Evolutionary conservation across 352 stramenopile species (phyloP).

Genomic region (Hyaloperonospora arabidopsidis): DNA sequence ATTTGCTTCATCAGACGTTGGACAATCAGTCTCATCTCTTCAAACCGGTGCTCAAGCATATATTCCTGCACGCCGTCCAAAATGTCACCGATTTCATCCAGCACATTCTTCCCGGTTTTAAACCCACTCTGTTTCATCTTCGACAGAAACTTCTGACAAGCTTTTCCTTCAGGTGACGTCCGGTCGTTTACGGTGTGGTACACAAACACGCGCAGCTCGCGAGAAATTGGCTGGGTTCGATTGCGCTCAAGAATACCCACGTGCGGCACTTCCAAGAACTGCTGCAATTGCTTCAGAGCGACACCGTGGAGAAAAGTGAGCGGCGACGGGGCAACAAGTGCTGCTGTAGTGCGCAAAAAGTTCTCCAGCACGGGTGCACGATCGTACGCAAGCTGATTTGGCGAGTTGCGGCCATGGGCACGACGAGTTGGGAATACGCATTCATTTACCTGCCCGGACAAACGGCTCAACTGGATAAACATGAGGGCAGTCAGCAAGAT

Average conservation of each 20-base stretch:
- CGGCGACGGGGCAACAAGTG: slow-evolving; percentile 66
- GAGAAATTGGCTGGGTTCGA: slow-evolving; percentile 65
- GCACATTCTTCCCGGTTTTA: slow-evolving; percentile 40
- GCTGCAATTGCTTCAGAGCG: slow-evolving; percentile 71
- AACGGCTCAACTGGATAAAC: slow-evolving; percentile 47
- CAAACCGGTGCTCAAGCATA: slow-evolving; percentile 78
- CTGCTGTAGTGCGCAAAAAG: slow-evolving; percentile 64
- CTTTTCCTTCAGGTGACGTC: slow-evolving; percentile 72
- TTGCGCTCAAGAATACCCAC: slow-evolving; percentile 65
- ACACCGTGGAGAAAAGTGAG: slow-evolving; percentile 66
- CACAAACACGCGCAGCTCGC: slow-evolving; percentile 70
- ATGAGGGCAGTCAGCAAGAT: slow-evolving; percentile 4
- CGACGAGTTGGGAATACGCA: slow-evolving; percentile 67
- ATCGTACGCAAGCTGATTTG: slow-evolving; percentile 51
- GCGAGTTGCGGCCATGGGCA: slow-evolving; percentile 46
- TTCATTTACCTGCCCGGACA: slow-evolving; percentile 55
- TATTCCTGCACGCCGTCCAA: slow-evolving; percentile 80
- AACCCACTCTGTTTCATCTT: slow-evolving; percentile 48
- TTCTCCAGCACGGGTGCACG: slow-evolving; percentile 65
- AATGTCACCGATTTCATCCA: slow-evolving; percentile 71
- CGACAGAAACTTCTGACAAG: slow-evolving; percentile 59
- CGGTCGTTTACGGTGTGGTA: slow-evolving; percentile 75
- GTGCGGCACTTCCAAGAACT: slow-evolving; percentile 73
- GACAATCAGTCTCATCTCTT: slow-evolving; percentile 65
- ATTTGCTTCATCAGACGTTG: slow-evolving; percentile 52